A percentile compares a stretch with the other conserved stretches of the same genome.
Evolutionary conservation across 2,329 filamentous ascomycete species (phyloP).

Genomic region (Fusarium equiseti): DNA sequence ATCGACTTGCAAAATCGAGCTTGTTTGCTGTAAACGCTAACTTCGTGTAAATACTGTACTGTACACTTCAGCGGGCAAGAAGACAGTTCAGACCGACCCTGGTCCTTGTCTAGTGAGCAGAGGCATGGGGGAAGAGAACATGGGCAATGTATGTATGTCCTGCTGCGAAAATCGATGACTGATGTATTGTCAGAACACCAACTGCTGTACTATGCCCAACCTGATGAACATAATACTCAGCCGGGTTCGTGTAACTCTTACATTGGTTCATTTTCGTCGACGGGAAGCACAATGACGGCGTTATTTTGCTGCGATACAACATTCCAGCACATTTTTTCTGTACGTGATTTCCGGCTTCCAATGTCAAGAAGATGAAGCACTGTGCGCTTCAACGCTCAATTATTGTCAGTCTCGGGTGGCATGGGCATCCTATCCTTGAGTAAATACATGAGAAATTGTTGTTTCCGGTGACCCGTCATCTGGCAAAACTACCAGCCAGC

Average conservation of each 20-base stretch:
- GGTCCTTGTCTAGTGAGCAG: not conserved
- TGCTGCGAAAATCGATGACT: not conserved
- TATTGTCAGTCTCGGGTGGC: slow-evolving; percentile 39
- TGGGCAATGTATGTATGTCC: not conserved
- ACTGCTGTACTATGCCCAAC: not conserved
- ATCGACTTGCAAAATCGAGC: not conserved
- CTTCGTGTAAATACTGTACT: not conserved
- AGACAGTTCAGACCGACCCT: not conserved
- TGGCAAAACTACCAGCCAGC: slow-evolving; percentile 35
- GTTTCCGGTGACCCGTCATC: slow-evolving; percentile 44
- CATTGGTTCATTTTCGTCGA: slow-evolving; percentile 34
- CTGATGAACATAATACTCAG: not conserved
- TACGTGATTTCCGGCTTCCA: slow-evolving; percentile 25
- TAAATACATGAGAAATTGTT: slow-evolving; percentile 31
- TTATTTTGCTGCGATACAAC: slow-evolving; percentile 23
- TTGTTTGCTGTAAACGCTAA: not conserved
- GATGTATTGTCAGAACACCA: not conserved
- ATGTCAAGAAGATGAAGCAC: slow-evolving; percentile 6
- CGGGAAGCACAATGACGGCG: slow-evolving; percentile 34
- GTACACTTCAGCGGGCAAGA: not conserved
- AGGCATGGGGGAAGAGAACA: not conserved
- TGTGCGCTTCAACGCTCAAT: slow-evolving; percentile 21
- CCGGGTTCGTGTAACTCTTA: slow-evolving; percentile 31
- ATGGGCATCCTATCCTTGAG: slow-evolving; percentile 29
- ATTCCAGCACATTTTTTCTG: slow-evolving; percentile 22